phyloP scores from a whole-genome alignment of 202 grass and related monocot species.

The Hordeum pubiflorum region DNA sequence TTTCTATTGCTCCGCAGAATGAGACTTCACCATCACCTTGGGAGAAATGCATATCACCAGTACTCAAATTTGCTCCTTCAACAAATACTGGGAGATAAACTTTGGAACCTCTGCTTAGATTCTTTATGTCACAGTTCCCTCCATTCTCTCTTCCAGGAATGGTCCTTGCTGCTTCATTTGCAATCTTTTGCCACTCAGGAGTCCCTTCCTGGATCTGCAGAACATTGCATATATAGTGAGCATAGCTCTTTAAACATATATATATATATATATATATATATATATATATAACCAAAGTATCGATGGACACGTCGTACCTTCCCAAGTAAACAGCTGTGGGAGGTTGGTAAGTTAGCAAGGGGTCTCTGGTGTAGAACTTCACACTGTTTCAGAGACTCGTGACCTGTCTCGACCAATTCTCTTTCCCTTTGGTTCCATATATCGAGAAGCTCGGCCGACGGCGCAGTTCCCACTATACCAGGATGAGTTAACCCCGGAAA shows the following conservation, averaged over 20 bases:
- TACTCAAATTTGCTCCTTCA: constrained; percentile 84
- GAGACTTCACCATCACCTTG: constrained; percentile 86
- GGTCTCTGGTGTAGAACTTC: constrained; percentile 68
- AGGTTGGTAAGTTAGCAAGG: constrained; percentile 59
- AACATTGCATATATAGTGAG: background rate
- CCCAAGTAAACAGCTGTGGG: constrained; percentile 64
- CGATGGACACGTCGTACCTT: constrained; percentile 33
- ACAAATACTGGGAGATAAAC: constrained; percentile 94
- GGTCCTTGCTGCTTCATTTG: constrained; percentile 80
- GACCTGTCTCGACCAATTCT: constrained; percentile 43
- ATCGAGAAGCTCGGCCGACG: constrained; percentile 66
- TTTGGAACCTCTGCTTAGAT: constrained; percentile 93
- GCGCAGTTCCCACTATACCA: constrained; percentile 72
- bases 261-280: too few species aligned
- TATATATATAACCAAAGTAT: too few species aligned
- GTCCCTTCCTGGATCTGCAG: constrained; percentile 65
- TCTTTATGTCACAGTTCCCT: constrained; percentile 94
- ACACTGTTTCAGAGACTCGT: constrained; percentile 47
- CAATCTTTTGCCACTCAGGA: constrained; percentile 60
- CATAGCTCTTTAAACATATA: too few species aligned
- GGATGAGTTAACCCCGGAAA: constrained; percentile 87
- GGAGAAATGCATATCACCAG: constrained; percentile 92
- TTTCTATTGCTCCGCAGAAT: constrained; percentile 91
- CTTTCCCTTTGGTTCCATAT: constrained; percentile 86
- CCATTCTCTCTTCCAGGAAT: constrained; percentile 93